Conservation (phyloP, 495 filamentous ascomycete species). For the Penicillium longicatenatum region DNA sequence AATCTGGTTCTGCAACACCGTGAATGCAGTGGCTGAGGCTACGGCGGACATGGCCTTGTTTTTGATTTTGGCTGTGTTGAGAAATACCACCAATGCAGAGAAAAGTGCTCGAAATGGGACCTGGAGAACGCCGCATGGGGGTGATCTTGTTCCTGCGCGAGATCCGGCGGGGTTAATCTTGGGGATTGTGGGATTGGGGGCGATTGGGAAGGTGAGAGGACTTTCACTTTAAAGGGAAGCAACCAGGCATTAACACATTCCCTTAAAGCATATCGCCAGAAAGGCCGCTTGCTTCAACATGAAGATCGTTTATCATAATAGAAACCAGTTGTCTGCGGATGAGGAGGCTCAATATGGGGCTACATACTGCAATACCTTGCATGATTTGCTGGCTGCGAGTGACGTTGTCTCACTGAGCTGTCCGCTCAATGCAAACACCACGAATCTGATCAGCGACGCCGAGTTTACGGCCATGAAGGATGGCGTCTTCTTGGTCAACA, state of each 20-base stretch:
- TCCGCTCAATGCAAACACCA: constrained; percentile 57
- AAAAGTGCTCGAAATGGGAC: constrained; percentile 48
- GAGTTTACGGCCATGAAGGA: constrained; percentile 63
- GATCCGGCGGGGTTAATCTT: constrained; percentile 58
- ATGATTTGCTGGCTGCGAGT: constrained; percentile 48
- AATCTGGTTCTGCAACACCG: constrained; percentile 62
- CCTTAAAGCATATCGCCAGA: constrained; percentile 33
- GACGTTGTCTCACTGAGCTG: constrained; percentile 67
- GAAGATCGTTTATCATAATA: constrained; percentile 63
- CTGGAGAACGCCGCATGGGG: constrained; percentile 33
- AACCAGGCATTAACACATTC: too few species aligned
- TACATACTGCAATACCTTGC: constrained; percentile 17
- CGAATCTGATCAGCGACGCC: constrained; percentile 41
- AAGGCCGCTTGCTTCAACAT: constrained; percentile 52
- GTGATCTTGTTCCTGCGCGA: constrained; percentile 39
- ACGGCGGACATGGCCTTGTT: constrained; percentile 71
- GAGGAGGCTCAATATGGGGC: constrained; percentile 15
- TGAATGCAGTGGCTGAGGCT: constrained; percentile 68
- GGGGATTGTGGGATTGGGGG: constrained; percentile 76
- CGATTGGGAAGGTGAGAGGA: constrained; percentile 55
- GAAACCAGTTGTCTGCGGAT: constrained; percentile 43
- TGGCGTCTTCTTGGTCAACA: constrained; percentile 64
- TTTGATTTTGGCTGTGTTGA: constrained; percentile 65
- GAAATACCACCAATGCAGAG: constrained; percentile 58
- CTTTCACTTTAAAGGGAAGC: too few species aligned